A percentile compares a stretch with the other conserved stretches of the same genome.
Evolutionary conservation across 2,329 filamentous ascomycete genomes (phyloP).

Genomic region (Byssochlamys sp.): DNA sequence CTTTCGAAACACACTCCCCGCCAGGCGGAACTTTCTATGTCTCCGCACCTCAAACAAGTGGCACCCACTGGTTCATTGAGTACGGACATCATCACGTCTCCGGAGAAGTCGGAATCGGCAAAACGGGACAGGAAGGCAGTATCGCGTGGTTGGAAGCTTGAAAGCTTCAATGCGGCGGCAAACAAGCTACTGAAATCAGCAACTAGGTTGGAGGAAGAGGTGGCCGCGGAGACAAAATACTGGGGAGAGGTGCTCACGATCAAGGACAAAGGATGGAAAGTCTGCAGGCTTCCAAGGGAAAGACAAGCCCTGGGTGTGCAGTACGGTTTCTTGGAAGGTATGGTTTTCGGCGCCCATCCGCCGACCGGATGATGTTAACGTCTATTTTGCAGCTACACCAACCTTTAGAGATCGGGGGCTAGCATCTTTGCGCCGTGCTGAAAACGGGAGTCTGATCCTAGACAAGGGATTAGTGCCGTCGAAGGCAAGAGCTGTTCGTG

Average conservation of each 20-base stretch:
- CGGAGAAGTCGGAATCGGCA: slow-evolving; percentile 49
- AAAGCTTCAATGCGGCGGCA: slow-evolving; percentile 65
- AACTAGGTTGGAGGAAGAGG: slow-evolving; percentile 63
- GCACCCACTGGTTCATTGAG: slow-evolving; percentile 68
- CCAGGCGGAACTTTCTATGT: slow-evolving; percentile 61
- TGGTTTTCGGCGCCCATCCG: slow-evolving; percentile 6
- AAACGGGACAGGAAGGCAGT: slow-evolving; percentile 45
- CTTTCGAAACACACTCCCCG: slow-evolving; percentile 71
- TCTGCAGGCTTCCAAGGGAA: slow-evolving; percentile 67
- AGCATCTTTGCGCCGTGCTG: slow-evolving; percentile 64
- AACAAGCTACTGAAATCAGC: slow-evolving; percentile 65
- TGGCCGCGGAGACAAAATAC: slow-evolving; percentile 70
- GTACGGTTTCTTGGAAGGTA: slow-evolving; percentile 76
- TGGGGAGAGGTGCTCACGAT: slow-evolving; percentile 80
- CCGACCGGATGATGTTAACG: slow-evolving; percentile 1
- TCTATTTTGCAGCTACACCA: slow-evolving; percentile 35
- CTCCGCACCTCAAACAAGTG: slow-evolving; percentile 57
- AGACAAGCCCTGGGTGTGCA: slow-evolving; percentile 69
- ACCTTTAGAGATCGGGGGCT: slow-evolving; percentile 62
- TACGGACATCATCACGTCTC: slow-evolving; percentile 53
- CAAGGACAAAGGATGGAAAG: slow-evolving; percentile 74
- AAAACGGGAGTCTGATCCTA: slow-evolving; percentile 65
- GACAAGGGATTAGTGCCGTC: slow-evolving; percentile 50
- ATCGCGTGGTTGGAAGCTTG: slow-evolving; percentile 63
- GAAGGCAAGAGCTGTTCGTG: slow-evolving; percentile 53